Evolutionary conservation across 176 grass and related monocot species (phyloP), one percentile per base, ranked within the genome.

Genomic region (Miscanthus lutarioriparius): DNA sequence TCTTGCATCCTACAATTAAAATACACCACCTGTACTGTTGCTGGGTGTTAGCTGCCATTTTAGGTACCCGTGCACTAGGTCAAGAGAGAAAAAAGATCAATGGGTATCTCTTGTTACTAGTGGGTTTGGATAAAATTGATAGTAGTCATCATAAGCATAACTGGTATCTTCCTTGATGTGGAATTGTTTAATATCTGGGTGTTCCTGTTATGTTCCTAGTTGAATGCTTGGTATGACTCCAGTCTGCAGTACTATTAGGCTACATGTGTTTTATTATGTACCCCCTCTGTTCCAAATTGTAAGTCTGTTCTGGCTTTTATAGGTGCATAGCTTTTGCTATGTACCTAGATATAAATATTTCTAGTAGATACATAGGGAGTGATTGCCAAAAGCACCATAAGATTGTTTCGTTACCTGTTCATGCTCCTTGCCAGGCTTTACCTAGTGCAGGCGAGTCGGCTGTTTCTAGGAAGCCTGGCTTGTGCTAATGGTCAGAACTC

Each of bases 151-250:
- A 58, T 58, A 27, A 56, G 58, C 25, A 28, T 48, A 67, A 45
- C 58, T 64, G 47, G 39, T 9, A 25, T 65, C 44, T 4, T 63
- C 8, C 51, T 54, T 54, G 51, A 54, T 54, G 51, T 54, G 22
- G 8, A 75, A n/a, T 66, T 74, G 53, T 32, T 32, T 20, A 79
- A 66, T 36, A 47, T 45, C 4, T 67, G 48, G 5, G 28, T 70
- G 19, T 79, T 63, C 5, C 20, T 44, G 28, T 72, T 37, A 48
- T 72, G 41, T 62, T n/a, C 75, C 13, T 43, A 72, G 8, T 32
- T 83, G 56, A 51, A 75, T 74, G 3, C 44, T 85, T 87, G 35
- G 35, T 51, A 56, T 81, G 77, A 76, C 85, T 59, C 51, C 74
- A 14, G 30, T 33, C 43, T 59, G 45, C 20, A 75, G 40, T 40